These are phyloP conservation scores for Neurospora pannonica DNA, from an alignment of 495 filamentous ascomycete species.

Conservation along the genomic window DNA sequence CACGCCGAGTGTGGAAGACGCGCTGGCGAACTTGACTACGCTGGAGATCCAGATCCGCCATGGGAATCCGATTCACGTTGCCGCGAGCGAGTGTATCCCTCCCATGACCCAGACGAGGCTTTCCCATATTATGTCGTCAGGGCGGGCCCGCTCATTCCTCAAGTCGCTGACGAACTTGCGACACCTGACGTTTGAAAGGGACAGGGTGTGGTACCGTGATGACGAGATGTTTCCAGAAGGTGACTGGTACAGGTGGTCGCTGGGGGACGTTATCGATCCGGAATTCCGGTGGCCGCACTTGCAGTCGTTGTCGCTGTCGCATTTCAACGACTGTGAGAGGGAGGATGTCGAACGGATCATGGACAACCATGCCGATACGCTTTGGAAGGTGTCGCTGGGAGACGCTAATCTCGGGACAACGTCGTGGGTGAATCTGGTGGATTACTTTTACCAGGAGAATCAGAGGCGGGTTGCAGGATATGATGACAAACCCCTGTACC, in stretches of 20 bases:
- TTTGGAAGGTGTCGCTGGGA: background rate
- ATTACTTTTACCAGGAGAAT: background rate
- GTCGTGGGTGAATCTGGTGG: background rate
- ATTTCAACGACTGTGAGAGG: background rate
- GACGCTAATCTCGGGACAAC: background rate
- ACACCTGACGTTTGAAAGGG: background rate
- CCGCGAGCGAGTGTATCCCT: background rate
- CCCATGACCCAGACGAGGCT: background rate
- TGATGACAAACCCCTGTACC: background rate
- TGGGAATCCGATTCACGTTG: background rate
- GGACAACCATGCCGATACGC: background rate
- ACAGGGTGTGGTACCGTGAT: background rate
- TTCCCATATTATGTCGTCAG: background rate
- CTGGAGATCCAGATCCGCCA: background rate
- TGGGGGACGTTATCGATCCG: background rate
- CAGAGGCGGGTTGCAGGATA: background rate
- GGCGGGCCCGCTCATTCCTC: background rate
- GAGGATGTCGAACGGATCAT: background rate
- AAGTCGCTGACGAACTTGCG: background rate
- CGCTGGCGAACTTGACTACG: background rate
- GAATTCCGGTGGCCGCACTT: background rate
- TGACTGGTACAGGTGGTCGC: background rate
- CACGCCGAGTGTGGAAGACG: background rate
- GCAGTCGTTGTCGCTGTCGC: background rate
- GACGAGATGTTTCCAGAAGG: background rate